Percentiles rank a stretch among this genome's conserved stretches.
Conservation (phyloP, 345 rosid species). For the Citrus mangshanensis region DNA sequence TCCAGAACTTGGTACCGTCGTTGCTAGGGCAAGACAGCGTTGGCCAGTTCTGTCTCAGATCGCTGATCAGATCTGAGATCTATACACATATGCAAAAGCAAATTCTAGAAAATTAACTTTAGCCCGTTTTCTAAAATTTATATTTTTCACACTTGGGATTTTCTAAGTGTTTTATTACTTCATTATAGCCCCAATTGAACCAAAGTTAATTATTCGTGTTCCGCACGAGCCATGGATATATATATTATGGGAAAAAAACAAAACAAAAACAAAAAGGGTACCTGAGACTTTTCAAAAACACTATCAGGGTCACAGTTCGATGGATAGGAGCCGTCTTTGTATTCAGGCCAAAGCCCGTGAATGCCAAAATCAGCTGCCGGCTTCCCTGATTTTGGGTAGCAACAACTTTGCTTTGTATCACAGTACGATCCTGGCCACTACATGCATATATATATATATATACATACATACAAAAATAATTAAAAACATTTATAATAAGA, state of each 20-base stretch:
- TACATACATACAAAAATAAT: no score
- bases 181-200: no score
- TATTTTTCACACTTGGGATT: no score
- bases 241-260: no score
- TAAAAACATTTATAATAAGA: neutral
- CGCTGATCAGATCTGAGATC: constrained; percentile 54
- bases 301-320: constrained; percentile 55
- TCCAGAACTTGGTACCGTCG: constrained; percentile 63
- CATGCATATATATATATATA: neutral
- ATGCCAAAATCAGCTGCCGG: constrained; percentile 80
- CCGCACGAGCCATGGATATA: no score
- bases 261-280: neutral
- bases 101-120: no score
- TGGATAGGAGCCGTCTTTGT: constrained; percentile 66
- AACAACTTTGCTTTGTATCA: constrained; percentile 58
- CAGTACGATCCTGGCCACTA: constrained; percentile 97
- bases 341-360: constrained; percentile 95
- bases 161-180: no score
- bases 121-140: no score
- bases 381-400: constrained; percentile 82
- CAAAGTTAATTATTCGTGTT: no score
- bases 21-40: constrained; percentile 70
- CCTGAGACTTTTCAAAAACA: constrained; percentile 54
- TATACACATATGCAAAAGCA: constrained; percentile 7
- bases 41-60: constrained; percentile 59